Base-by-base conservation (phyloP, 345 rosid genomes). In the Viola odorata region DNA sequence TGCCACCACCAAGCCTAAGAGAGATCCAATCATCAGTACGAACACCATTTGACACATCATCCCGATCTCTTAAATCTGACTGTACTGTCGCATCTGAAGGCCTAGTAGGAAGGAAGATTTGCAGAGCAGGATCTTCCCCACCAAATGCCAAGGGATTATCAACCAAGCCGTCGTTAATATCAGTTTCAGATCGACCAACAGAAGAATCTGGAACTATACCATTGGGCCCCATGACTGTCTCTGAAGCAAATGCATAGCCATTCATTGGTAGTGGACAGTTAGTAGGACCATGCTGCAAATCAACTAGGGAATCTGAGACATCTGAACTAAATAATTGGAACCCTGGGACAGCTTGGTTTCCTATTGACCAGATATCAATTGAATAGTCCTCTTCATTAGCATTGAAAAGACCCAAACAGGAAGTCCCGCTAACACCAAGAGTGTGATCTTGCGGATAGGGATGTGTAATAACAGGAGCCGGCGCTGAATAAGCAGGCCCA, bases 21-120 rank as follows among this genome's bases (percentile, higher is more conserved):
- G 97, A 94, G 55, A 90, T 85, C 95, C 95, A 94, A 72, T 88
- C 99, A 49, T 91, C 97, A 59, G 74, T 74, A 12, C 78, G 83
- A 59, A 83, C 68, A 68, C 96, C 87, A 69, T 90, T 90, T 23
- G 96, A 81, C 67, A 74, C 58, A 62, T 85, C 91, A 74, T 76
- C 83, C 69, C 79, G 86, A 72, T 81, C 85, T 70, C 89, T 78
- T 73, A 74, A 16, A 77, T 82, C 75, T 14, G 87, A 54, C 63
- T 80, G 95, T 62, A 70, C 67, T 55, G 96, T 69, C 54, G 82
- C 80, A 76, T 72, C 85, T 51, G 91, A 86, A 50, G 91, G 88
- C 74, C 78, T 75, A 4, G 92, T 84, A 61, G 99, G 95, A 78
- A 94, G 91, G 73, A 94, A 94, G 61, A 90, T 75, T 74, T 94